Evolutionary conservation across 306 rosid species (phyloP).

Genomic region (Rubus idaeus): DNA sequence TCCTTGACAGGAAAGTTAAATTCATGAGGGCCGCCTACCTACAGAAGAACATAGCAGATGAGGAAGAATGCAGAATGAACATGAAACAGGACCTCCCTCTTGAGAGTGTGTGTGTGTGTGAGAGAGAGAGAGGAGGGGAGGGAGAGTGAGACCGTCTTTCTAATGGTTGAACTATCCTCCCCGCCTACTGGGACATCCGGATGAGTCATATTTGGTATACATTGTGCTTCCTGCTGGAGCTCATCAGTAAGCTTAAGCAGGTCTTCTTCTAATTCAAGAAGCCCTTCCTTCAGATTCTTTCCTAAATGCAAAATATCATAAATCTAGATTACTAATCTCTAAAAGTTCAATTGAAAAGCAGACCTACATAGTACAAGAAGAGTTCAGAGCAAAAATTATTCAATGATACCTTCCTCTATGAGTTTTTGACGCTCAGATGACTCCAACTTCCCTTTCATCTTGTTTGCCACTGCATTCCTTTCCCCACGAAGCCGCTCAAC

Average conservation of each 20-base stretch:
- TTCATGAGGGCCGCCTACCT: slow-evolving; percentile 66
- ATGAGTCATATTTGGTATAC: slow-evolving; percentile 87
- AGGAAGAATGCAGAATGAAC: slow-evolving; percentile 19
- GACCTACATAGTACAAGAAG: not conserved
- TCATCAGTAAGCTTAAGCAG: slow-evolving; percentile 68
- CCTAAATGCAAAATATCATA: slow-evolving; percentile 42
- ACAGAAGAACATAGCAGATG: slow-evolving; percentile 26
- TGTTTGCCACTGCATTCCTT: slow-evolving; percentile 86
- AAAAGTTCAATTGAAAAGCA: not conserved
- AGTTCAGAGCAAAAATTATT: not conserved
- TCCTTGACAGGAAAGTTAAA: slow-evolving; percentile 78
- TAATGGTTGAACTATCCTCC: slow-evolving; percentile 62
- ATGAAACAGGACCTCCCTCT: not conserved
- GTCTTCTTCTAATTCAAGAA: slow-evolving; percentile 75
- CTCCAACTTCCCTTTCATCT: slow-evolving; percentile 94
- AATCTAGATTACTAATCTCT: slow-evolving; percentile 5
- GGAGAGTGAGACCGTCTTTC: slow-evolving; percentile 55
- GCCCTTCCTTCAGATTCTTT: slow-evolving; percentile 85
- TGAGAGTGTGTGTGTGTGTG: no score
- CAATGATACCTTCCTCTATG: slow-evolving; percentile 74
- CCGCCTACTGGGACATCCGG: slow-evolving; percentile 94
- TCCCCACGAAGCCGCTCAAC: slow-evolving; percentile 91
- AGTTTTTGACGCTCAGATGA: slow-evolving; percentile 70
- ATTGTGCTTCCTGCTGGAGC: slow-evolving; percentile 88
- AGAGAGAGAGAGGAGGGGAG: slow-evolving; percentile 11